A percentile compares a stretch with the other conserved stretches of the same genome.
Conservation (phyloP, 1,284 basidiomycete genomes). For the Lentinula novae-zelandiae region DNA sequence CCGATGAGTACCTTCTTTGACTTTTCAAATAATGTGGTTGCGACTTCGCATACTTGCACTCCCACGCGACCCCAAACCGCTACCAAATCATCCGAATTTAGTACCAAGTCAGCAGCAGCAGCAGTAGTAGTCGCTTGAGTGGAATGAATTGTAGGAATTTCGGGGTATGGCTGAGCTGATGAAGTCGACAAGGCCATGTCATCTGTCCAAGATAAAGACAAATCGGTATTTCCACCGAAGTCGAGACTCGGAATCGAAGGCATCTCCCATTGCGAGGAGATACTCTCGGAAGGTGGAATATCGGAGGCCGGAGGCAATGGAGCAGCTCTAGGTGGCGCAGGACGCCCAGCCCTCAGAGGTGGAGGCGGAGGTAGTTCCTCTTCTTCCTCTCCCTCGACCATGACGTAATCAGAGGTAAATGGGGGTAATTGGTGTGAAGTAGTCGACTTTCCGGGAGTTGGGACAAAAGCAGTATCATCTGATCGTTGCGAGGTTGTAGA, state of each 20-base stretch:
- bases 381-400: conserved; percentile 48
- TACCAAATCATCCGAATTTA: conserved; percentile 62
- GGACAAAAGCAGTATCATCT: conserved; percentile 25
- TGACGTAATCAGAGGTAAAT: conserved; percentile 50
- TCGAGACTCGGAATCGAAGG: conserved; percentile 35
- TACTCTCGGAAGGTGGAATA: conserved; percentile 28
- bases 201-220: conserved; percentile 43
- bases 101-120: conserved; percentile 26
- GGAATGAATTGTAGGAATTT: conserved; percentile 15
- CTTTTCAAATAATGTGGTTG: conserved; percentile 64
- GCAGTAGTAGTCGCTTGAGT: conserved; percentile 6
- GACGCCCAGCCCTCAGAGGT: conserved; percentile 37
- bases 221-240: conserved; percentile 23
- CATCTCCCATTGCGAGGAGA: conserved; percentile 53
- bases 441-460: conserved; percentile 10
- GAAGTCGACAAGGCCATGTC: conserved; percentile 36
- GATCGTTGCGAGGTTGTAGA: conserved; percentile 29
- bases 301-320: conserved; percentile 28
- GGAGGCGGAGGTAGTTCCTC: conserved; percentile 26
- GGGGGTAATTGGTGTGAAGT: conserved; percentile 16
- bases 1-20: conserved; percentile 75
- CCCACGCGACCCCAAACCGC: conserved; percentile 73
- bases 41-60: conserved; percentile 67
- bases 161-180: conserved; percentile 13
- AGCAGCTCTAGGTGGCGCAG: conserved; percentile 25